Base-by-base conservation (phyloP, 2,329 filamentous ascomycete genomes). In the Lomentospora prolificans region DNA sequence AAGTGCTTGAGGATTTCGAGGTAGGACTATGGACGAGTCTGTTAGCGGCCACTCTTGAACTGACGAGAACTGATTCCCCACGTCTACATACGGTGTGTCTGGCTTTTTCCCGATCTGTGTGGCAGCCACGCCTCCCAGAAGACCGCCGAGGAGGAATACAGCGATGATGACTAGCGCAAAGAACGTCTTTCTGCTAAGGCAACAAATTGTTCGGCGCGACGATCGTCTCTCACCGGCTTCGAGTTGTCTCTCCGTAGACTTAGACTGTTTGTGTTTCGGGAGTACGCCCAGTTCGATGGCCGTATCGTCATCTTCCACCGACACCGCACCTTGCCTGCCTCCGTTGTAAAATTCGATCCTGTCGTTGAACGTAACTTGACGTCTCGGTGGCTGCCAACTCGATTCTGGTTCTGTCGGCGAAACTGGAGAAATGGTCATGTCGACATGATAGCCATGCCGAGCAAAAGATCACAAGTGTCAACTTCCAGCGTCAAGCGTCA, bases 371-470 rank as follows among this genome's bases (percentile, higher is more conserved):
- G 51, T 53, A 14, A 53, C 51, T 24, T 39, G 30, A 3, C 51
- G 51, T 33, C 51, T 24, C n/a, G 28, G 51, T 24, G 30, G 17
- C 31, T 53, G 51, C 51, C 51, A 53, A 33, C 51, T 53, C 33
- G 51, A 14, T 53, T 41, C 51, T 22, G 51, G 51, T 53, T 41
- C 51, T 24, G 51, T 53, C 19, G 51, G 51, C 51, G 33, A 41
- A 24, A 27, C 22, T 39, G 51, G 51, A 33, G 51, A 53, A 19
- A 53, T 41, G 51, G 6, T 41, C 51, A 53, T 53, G 51, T 41
- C 51, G 51, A 9, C 51, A 53, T 53, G 51, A 53, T 41, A 7
- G 51, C 51, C 51, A 53, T 53, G 22, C 51, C 27, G 51, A 36
- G 28, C 3, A 12, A 17, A 46, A 12, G 19, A 46, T 33, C 27